Base-by-base conservation (phyloP, 257 asterid species). In the Eustoma russellianum region DNA sequence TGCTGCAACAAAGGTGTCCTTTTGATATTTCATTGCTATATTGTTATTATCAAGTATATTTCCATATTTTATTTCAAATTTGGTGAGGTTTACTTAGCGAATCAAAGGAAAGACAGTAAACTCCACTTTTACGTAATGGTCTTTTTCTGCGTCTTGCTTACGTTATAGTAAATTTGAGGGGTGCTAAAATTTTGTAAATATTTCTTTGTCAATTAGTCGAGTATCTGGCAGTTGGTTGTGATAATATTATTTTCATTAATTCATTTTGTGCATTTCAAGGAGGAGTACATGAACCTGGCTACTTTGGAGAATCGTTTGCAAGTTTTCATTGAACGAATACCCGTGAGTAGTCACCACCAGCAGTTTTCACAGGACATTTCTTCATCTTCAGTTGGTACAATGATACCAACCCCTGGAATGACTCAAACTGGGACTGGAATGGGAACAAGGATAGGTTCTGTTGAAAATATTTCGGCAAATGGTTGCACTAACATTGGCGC, bases 401-500 rank as follows among this genome's bases (percentile, higher is more conserved):
- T 92, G 99, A 92, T 92, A 62, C 99, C 99, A 61, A 92, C 97
- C 52, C 99, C 99, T 52, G 97, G 99, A 33, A 75, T 85, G 76
- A 72, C 81, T 53, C 95, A 82, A 69, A 59, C 78, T 75, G 87
- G 77, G 57, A 75, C 70, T 74, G 55, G 77, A 46, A 55, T 53
- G 44, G 93, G 75, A 48, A 63, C 79, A 55, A 90, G 75, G 46
- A 65, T 78, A 55, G 63, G 89, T 38, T 73, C 85, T 41, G 55
- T 78, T 66, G 93, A 85, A 74, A 75, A 68, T 68, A 71, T 72
- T 12, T 62, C 74, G 17, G 78, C 59, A 66, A 81, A 74, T 71
- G 69, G 57, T 74, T 67, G 77, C 43, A 83, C 61, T 74, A 18
- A 66, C 48, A 60, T 74, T 61, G 63, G 85, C 66, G 77, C 94